Evolutionary conservation across 2,329 filamentous ascomycete species (phyloP).

Genomic region (Triangularia verruculosa): DNA sequence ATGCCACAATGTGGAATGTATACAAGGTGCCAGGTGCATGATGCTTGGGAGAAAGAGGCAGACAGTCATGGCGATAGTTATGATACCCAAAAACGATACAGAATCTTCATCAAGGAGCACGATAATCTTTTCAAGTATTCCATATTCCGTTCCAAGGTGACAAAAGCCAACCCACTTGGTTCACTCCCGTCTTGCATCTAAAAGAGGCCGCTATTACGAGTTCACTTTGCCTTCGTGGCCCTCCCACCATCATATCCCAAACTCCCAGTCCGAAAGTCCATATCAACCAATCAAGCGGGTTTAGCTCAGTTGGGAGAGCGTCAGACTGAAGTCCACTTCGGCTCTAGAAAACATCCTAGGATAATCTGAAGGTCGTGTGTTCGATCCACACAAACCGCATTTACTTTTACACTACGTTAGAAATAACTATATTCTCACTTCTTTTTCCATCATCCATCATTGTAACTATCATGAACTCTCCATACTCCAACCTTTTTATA

Average conservation of each 20-base stretch:
- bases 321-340: constrained; percentile 19
- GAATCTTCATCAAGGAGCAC: no score
- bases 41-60: background rate
- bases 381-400: constrained; percentile 27
- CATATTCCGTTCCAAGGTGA: no score
- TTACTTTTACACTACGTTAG: background rate
- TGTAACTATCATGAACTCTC: background rate
- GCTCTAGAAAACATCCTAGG: constrained; percentile 1
- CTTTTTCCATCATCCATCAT: no score
- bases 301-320: constrained; percentile 28
- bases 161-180: no score
- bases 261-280: background rate
- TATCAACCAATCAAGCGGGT: constrained; percentile 20
- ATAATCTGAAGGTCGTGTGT: constrained; percentile 25
- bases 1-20: background rate
- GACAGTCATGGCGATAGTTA: background rate
- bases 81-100: constrained; percentile 1
- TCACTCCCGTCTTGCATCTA: no score
- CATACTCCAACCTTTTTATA: background rate
- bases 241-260: background rate
- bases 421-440: background rate
- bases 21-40: background rate
- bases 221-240: no score
- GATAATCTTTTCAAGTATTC: no score
- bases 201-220: no score